Conservation (phyloP, 148 eudicot genomes). For the Camellia japonica region DNA sequence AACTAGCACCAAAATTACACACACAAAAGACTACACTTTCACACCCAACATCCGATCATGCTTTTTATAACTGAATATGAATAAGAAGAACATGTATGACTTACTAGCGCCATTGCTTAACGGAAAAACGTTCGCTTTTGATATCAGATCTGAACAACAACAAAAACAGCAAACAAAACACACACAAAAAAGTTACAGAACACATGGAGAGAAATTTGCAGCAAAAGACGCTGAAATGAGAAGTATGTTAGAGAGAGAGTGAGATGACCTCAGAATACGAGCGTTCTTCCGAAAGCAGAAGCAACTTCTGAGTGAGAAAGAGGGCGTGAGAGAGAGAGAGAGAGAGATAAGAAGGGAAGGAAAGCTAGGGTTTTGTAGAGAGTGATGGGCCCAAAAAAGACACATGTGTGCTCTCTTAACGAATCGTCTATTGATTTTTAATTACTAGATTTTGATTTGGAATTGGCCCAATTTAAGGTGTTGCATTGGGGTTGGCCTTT, state of each 20-base stretch:
- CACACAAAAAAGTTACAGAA: background rate
- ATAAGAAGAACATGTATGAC: background rate
- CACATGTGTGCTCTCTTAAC: background rate
- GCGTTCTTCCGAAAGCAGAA: constrained; percentile 1
- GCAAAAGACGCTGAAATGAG: background rate
- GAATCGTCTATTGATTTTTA: background rate
- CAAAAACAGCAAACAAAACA: background rate
- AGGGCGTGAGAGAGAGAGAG: background rate
- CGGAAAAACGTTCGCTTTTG: constrained; percentile 5
- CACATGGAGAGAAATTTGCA: background rate
- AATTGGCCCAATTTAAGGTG: too few relatives aligned
- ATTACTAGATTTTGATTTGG: too few relatives aligned
- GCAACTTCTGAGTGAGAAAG: background rate
- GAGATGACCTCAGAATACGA: constrained; percentile 3
- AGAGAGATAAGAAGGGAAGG: background rate
- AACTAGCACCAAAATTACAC: background rate
- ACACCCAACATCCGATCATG: too few relatives aligned
- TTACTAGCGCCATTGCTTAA: constrained; percentile 22
- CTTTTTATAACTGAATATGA: background rate
- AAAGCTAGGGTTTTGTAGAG: constrained; percentile 21
- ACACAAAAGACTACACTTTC: background rate
- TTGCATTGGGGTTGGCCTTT: too few relatives aligned
- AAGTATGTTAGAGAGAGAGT: background rate
- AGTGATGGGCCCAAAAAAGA: background rate
- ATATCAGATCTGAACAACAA: constrained; percentile 17